Evolutionary conservation across 2,329 filamentous ascomycete species (phyloP).

Genomic region (Alternaria sp.): DNA sequence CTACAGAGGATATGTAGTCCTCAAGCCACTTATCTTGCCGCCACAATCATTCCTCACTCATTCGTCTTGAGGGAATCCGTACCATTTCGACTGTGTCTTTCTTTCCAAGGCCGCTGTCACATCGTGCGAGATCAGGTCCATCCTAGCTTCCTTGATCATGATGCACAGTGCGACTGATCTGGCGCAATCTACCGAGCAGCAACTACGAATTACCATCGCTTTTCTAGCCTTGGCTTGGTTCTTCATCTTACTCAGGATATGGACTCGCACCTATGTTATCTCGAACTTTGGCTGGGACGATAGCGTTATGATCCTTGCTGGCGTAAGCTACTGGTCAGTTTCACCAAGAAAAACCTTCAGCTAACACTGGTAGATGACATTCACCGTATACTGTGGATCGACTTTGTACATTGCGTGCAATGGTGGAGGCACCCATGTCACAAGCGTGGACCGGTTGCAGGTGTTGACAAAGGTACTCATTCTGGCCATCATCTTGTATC

Average conservation of each 20-base stretch:
- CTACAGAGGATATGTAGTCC: slow-evolving; percentile 18
- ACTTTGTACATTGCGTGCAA: slow-evolving; percentile 40
- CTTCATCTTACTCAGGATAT: slow-evolving; percentile 51
- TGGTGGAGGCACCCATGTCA: slow-evolving; percentile 47
- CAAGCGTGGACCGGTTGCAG: slow-evolving; percentile 30
- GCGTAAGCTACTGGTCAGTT: slow-evolving; percentile 34
- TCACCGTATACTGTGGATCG: slow-evolving; percentile 42
- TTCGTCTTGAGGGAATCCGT: not conserved
- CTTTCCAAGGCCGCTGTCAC: not conserved
- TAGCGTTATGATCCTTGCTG: slow-evolving; percentile 51
- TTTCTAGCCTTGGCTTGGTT: slow-evolving; percentile 52
- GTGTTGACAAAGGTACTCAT: slow-evolving; percentile 39
- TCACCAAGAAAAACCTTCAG: not conserved
- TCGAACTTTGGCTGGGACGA: slow-evolving; percentile 58
- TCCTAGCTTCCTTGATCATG: not conserved
- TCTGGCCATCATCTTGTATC: too few relatives aligned
- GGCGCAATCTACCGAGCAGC: slow-evolving; percentile 29
- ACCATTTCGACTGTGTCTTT: not conserved
- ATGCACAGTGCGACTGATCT: slow-evolving; percentile 27
- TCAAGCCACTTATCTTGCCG: slow-evolving; percentile 2
- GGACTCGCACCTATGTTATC: slow-evolving; percentile 52
- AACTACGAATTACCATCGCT: slow-evolving; percentile 41
- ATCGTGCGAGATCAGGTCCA: not conserved
- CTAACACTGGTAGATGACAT: slow-evolving; percentile 41
- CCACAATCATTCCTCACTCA: not conserved